Base-by-base conservation (phyloP, 768 basidiomycete species). In the Tremella yokohamensis region DNA sequence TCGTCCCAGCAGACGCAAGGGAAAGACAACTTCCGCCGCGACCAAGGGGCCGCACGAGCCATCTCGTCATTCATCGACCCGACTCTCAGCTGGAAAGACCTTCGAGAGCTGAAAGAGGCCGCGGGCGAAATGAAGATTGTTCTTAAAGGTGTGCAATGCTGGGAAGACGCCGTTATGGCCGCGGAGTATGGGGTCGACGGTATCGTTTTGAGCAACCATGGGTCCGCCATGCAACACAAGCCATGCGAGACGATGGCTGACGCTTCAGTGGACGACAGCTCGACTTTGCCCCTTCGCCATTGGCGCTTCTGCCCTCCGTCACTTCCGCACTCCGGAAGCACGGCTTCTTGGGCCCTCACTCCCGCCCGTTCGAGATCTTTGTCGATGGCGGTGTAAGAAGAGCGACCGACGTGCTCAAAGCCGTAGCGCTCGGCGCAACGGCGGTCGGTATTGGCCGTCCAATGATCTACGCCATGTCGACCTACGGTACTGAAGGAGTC, bases 41-140 rank as follows among this genome's bases (percentile, higher is more conserved):
- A 87, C 52, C 89, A 96, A 73, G 94, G 94, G 34, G 93, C 90
- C 8, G 92, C 96, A 3, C 80, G 91, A 59, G 94, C 94, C 12
- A 98, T 98, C 72, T 78, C 92, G 84, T 88, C 89, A 1, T 99
- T 99, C 78, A 98, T 98, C 64, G 96, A 99, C 72, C 91, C 94
- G 0, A 83, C 85, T 1, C 78, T 97, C 57, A 82, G 83, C 57
- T 98, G 94, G 94, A 80, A 82, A 37, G 91, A 94, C 69, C 79
- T 94, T 39, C 78, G 82, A 0, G 94, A 81, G 79, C 81, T 92
- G 75, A 85, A 84, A 76, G 82, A 80, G 60, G 88, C 90, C 62
- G 90, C 89, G 0, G 83, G 82, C 53, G 66, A 55, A 15, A 88
- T 94, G 90, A 90, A 91, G 15, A 79, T 94, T 57, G 83, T 94